These are phyloP conservation scores for Xerophyta viscosa DNA, from an alignment of 106 monocot species.

Conservation along the genomic window DNA sequence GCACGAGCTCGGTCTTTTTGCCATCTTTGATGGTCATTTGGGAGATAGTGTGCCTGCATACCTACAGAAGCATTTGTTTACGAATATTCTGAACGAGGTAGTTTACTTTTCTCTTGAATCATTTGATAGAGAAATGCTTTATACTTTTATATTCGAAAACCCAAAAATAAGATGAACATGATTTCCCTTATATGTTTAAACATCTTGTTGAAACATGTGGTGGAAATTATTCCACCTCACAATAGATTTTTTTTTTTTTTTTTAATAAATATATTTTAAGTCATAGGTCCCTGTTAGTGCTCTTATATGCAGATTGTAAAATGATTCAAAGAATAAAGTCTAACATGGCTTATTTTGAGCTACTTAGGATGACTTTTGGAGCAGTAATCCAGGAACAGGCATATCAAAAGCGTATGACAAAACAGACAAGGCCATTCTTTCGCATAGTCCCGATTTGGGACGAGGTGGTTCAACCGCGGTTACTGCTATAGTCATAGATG, in stretches of 20 bases:
- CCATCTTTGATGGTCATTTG: constrained; percentile 80
- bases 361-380: constrained; percentile 74
- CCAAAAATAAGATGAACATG: too few species aligned
- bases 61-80: constrained; percentile 70
- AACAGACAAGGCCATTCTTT: constrained; percentile 75
- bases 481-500: constrained; percentile 68
- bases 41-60: constrained; percentile 70
- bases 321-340: too few species aligned
- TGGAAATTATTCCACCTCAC: too few species aligned
- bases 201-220: too few species aligned
- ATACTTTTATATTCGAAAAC: too few species aligned
- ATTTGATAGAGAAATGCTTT: too few species aligned
- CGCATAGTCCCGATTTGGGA: constrained; percentile 59
- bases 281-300: too few species aligned
- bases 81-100: constrained; percentile 78
- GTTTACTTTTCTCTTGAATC: not conserved
- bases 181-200: too few species aligned
- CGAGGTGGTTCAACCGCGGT: constrained; percentile 90
- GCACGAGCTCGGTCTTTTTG: constrained; percentile 70
- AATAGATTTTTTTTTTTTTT: too few species aligned
- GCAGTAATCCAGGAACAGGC: constrained; percentile 52
- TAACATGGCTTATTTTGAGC: not conserved
- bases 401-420: constrained; percentile 79
- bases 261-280: too few species aligned
- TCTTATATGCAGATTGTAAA: not conserved